phyloP scores from a whole-genome alignment of 805 yeast genomes.

The Candida jianshihensis region DNA sequence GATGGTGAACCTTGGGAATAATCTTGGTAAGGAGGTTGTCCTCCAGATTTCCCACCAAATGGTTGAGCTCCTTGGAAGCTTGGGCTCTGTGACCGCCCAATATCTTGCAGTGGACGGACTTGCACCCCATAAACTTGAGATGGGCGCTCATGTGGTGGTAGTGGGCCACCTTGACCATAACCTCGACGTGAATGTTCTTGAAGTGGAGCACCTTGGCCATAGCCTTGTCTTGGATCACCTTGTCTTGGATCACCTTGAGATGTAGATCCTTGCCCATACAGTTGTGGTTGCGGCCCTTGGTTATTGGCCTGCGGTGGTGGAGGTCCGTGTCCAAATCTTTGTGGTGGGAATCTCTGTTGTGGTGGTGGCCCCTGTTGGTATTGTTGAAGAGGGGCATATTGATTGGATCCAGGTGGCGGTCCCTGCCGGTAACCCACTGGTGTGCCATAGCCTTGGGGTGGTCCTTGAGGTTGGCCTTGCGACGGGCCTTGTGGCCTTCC shows the following conservation, averaged over 20 bases:
- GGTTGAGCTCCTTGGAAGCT: neutral
- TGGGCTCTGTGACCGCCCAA: neutral
- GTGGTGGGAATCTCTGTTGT: slow-evolving; percentile 3
- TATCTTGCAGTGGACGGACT: neutral
- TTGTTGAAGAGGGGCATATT: neutral
- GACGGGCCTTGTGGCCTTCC: neutral
- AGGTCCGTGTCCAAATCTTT: neutral
- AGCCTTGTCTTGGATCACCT: neutral
- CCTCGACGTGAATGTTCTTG: neutral
- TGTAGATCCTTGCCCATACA: neutral
- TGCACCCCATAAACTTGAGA: too few relatives aligned
- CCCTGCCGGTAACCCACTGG: slow-evolving; percentile 2
- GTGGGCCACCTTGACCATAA: too few relatives aligned
- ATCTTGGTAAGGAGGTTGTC: too few relatives aligned
- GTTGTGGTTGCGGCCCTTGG: neutral
- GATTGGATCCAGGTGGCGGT: neutral
- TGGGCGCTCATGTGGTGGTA: neutral
- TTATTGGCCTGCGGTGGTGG: neutral
- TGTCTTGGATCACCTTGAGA: too few relatives aligned
- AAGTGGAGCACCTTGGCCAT: too few relatives aligned
- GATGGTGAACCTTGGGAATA: too few relatives aligned
- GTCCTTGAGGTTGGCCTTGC: slow-evolving; percentile 1
- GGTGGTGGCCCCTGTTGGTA: neutral
- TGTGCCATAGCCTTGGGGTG: slow-evolving; percentile 1
- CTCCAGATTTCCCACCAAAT: too few relatives aligned